Conservation (phyloP, 306 rosid species). For the Fragaria ananassa region DNA sequence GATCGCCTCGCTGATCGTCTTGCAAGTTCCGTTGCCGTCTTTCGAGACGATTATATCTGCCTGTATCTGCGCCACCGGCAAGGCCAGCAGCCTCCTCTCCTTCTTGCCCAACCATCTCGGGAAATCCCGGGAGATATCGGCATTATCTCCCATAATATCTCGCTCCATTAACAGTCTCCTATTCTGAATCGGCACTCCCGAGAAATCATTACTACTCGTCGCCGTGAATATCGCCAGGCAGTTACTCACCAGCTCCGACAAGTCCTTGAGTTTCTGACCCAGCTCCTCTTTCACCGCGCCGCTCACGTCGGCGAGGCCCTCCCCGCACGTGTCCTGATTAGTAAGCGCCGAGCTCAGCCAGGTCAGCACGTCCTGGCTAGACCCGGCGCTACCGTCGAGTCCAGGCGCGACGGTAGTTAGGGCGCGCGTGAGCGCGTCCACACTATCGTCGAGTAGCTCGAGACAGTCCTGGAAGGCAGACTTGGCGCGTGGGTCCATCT, state of each 20-base stretch:
- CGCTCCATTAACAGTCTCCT: conserved; percentile 46
- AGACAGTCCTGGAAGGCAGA: conserved; percentile 75
- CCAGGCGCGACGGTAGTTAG: conserved; percentile 33
- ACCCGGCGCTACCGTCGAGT: not conserved
- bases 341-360: conserved; percentile 91
- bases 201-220: conserved; percentile 42
- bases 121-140: conserved; percentile 33
- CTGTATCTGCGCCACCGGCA: conserved; percentile 52
- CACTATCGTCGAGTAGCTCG: conserved; percentile 78
- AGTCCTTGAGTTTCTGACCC: conserved; percentile 42
- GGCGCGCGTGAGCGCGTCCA: conserved; percentile 58
- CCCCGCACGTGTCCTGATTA: conserved; percentile 80
- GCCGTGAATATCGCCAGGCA: conserved; percentile 69
- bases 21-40: conserved; percentile 61
- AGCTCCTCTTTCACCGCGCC: conserved; percentile 51
- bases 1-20: conserved; percentile 70
- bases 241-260: conserved; percentile 72
- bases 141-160: conserved; percentile 25
- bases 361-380: conserved; percentile 58
- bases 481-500: conserved; percentile 44
- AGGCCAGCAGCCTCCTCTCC: conserved; percentile 60
- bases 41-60: conserved; percentile 69
- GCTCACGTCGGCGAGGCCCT: conserved; percentile 46
- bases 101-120: conserved; percentile 61
- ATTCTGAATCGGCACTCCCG: conserved; percentile 80